A percentile compares a stretch with the other conserved stretches of the same genome.
phyloP scores from a whole-genome alignment of 2,329 filamentous ascomycete species.

The Stemphylium lycopersici region DNA sequence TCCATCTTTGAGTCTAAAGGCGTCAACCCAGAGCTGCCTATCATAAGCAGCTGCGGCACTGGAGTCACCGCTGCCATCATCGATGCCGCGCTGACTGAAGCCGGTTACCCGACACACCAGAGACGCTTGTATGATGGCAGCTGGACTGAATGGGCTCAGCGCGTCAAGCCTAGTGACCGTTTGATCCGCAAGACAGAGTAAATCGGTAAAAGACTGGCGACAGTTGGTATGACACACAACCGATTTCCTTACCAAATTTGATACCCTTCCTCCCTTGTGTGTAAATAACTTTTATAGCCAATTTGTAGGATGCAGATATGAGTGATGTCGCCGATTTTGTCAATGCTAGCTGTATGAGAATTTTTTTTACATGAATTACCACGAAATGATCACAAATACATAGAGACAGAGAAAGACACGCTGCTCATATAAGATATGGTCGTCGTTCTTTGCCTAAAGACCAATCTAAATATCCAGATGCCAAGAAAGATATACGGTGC shows the following conservation, averaged over 20 bases:
- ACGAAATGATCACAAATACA: no score
- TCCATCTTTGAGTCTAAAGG: slow-evolving; percentile 81
- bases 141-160: slow-evolving; percentile 88
- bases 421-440: no score
- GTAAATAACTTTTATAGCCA: background rate
- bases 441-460: no score
- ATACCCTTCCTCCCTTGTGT: slow-evolving; percentile 13
- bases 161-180: slow-evolving; percentile 66
- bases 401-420: no score
- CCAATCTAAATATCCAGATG: no score
- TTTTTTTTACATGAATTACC: no score
- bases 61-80: slow-evolving; percentile 92
- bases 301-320: background rate
- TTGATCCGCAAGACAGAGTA: slow-evolving; percentile 62
- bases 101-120: slow-evolving; percentile 72
- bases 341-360: no score
- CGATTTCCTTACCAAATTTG: slow-evolving; percentile 2
- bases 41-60: slow-evolving; percentile 89
- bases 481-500: no score
- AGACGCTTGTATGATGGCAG: slow-evolving; percentile 91
- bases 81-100: slow-evolving; percentile 82
- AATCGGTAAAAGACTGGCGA: no score
- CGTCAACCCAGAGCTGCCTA: slow-evolving; percentile 77
- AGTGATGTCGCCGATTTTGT: background rate
- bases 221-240: background rate